Evolutionary conservation across 106 monocot species (phyloP), one percentile per base, ranked within the genome.

Genomic region (Acorus calamus): DNA sequence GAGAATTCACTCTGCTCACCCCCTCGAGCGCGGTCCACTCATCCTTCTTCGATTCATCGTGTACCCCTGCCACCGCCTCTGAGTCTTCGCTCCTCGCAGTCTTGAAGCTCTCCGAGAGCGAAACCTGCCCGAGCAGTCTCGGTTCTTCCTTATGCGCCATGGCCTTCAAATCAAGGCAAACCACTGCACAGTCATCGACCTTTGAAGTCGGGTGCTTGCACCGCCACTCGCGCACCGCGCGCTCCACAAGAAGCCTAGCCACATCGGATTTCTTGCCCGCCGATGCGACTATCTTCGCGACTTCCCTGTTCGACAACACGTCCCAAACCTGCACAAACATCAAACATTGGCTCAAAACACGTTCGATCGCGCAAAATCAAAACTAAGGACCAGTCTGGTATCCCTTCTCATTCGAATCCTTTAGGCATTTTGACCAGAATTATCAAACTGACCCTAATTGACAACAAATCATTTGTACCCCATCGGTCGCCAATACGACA

Each of bases 11-110:
- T 55, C 87, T 76, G 59, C 66, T 77, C 12, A 83, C 49, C 4
- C 83, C 87, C 44, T 83, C 71, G 3, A 87, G 80, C 3, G 87
- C 87, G 7, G 60, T 83, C 80, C 83, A 87, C 3, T 75, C 75
- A 5, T 66, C 71, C 46, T 69, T n/a, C n/a, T n/a, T 64, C 2
- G 59, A 52, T 0, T 10, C 49, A 2, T 9, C 66, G 2, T 7
- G 47, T 28, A 54, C 7, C 47, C 60, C 65, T 5, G 55, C 73
- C 8, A 11, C 42, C 9, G 49, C 68, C 5, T 28, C 55, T 52
- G 49, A 42, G 41, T 46, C 71, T 47, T 54, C 57, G 55, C 71
- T 69, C 11, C 48, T 66, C 0, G 73, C 75, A 8, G 76, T 80
- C 59, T 67, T 72, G 64, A 80, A 83, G 71, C 80, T 84, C 4